These are phyloP conservation scores for Rauvolfia tetraphylla DNA, from an alignment of 257 asterid species.

Conservation along the genomic window DNA sequence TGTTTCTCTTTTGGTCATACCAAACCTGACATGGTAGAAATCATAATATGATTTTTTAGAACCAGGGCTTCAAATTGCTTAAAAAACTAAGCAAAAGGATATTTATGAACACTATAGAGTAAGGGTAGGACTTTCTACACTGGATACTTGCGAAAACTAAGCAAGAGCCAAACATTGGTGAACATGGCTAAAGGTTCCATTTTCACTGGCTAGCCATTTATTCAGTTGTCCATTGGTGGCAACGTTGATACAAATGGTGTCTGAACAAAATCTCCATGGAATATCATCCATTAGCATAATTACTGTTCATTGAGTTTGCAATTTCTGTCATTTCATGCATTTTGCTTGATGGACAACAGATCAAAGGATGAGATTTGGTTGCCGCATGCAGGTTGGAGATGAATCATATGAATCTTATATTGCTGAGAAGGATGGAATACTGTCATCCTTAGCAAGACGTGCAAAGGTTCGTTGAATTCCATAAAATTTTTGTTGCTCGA, in stretches of 20 bases:
- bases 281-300: background rate
- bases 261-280: background rate
- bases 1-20: background rate
- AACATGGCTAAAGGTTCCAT: background rate
- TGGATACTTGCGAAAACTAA: no score
- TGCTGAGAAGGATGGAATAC: constrained; percentile 77
- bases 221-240: background rate
- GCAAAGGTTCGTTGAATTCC: constrained; percentile 64
- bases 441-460: constrained; percentile 81
- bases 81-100: background rate
- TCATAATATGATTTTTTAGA: background rate
- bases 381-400: constrained; percentile 72
- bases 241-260: background rate
- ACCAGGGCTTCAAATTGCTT: background rate
- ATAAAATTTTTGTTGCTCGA: background rate
- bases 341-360: background rate
- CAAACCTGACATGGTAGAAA: background rate
- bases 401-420: constrained; percentile 78
- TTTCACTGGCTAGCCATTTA: background rate
- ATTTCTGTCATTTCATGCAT: background rate
- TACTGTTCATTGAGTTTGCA: background rate
- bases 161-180: constrained; percentile 1
- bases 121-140: background rate
- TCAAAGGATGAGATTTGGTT: background rate
- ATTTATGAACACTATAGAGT: no score